These are phyloP conservation scores for Boletus pseudopeckii DNA, from an alignment of 768 basidiomycete genomes.

Conservation along the genomic window DNA sequence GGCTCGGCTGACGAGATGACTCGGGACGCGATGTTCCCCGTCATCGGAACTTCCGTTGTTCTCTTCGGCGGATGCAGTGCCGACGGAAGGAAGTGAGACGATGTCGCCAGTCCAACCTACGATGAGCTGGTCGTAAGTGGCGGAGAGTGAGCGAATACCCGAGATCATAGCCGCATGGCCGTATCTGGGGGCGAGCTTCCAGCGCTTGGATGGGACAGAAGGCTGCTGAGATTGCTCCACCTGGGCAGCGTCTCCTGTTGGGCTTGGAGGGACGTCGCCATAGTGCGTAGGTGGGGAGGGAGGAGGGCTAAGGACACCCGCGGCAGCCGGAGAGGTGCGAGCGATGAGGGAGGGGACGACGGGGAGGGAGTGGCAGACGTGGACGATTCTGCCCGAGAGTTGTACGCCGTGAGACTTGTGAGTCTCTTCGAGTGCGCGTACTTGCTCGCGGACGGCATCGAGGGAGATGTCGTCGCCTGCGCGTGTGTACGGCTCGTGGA, in stretches of 20 bases:
- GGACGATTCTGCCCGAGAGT: constrained; percentile 86
- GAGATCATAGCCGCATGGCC: constrained; percentile 96
- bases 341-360: constrained; percentile 61
- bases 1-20: constrained; percentile 49
- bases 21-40: constrained; percentile 41
- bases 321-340: constrained; percentile 26
- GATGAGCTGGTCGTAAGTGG: constrained; percentile 86
- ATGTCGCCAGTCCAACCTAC: constrained; percentile 96
- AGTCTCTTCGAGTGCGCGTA: constrained; percentile 67
- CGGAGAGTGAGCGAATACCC: constrained; percentile 80
- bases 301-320: constrained; percentile 68
- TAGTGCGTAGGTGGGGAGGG: constrained; percentile 67
- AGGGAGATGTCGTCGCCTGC: constrained; percentile 64
- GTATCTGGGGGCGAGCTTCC: constrained; percentile 76
- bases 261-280: constrained; percentile 44
- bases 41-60: constrained; percentile 3
- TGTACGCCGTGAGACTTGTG: constrained; percentile 66
- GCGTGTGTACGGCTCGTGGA: constrained; percentile 66
- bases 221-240: constrained; percentile 3
- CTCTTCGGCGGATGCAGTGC: constrained; percentile 27
- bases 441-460: constrained; percentile 70
- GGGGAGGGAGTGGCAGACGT: constrained; percentile 89
- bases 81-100: constrained; percentile 40
- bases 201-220: constrained; percentile 37
- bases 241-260: constrained; percentile 13